A percentile compares a stretch with the other conserved stretches of the same genome.
These are phyloP conservation scores for Poterioochromonas sp. DNA, from an alignment of 352 stramenopile genomes.

Conservation along the genomic window DNA sequence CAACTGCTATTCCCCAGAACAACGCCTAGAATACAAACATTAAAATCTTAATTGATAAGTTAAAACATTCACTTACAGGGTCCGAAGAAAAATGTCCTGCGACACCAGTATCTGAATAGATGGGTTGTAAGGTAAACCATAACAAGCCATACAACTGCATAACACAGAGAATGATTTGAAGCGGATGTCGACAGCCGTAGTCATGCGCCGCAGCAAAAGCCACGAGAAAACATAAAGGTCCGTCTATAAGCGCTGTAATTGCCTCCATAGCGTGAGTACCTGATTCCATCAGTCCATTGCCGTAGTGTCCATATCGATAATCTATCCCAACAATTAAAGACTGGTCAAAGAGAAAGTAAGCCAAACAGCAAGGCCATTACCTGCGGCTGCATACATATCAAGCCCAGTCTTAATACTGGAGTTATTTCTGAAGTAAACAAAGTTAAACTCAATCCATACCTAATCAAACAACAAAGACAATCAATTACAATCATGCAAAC, in stretches of 20 bases:
- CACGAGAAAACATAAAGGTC: conserved; percentile 25
- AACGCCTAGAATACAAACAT: background rate
- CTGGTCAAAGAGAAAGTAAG: background rate
- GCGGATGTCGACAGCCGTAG: conserved; percentile 21
- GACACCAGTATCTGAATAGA: conserved; percentile 29
- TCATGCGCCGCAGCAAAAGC: conserved; percentile 21
- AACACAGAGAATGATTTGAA: conserved; percentile 28
- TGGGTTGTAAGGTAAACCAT: conserved; percentile 34
- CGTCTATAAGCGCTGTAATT: conserved; percentile 29
- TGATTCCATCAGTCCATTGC: conserved; percentile 17
- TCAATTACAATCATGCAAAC: background rate
- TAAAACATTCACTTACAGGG: background rate
- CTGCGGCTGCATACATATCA: conserved; percentile 30
- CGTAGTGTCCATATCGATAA: conserved; percentile 3
- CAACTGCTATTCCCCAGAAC: conserved; percentile 6
- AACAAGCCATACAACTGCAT: conserved; percentile 33
- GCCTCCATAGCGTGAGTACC: conserved; percentile 31
- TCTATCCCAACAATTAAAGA: background rate
- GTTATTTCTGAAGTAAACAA: conserved; percentile 22
- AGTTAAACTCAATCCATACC: conserved; percentile 34
- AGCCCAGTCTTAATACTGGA: conserved; percentile 7
- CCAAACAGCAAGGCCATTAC: background rate
- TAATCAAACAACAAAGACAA: conserved; percentile 22
- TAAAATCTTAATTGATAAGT: background rate
- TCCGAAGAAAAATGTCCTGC: conserved; percentile 31